Conservation (phyloP, 176 grass and related monocot genomes). For the Sorghum bicolor region Sorghum_bicolor_NCBIv3 NC_012874.2:62656501-62657000, state of each 20-base stretch:
- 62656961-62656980: background rate
- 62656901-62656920: background rate
- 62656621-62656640: too few relatives aligned
- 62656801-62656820: background rate
- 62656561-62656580: too few relatives aligned
- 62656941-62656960: background rate
- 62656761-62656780: background rate
- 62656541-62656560: too few relatives aligned
- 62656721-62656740: too few relatives aligned
- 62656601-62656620: too few relatives aligned
- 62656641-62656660: too few relatives aligned
- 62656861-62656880: background rate
- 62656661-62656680: too few relatives aligned
- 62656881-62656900: background rate
- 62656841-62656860: background rate
- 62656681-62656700: too few relatives aligned
- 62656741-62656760: background rate
- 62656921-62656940: background rate
- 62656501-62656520: too few relatives aligned
- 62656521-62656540: too few relatives aligned
- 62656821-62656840: background rate
- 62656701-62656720: too few relatives aligned
- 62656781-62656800: background rate
- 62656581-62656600: too few relatives aligned
- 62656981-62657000: background rate